Evolutionary conservation across 2,329 filamentous ascomycete genomes (phyloP).

Genomic region (Botrytis cinerea): DNA sequence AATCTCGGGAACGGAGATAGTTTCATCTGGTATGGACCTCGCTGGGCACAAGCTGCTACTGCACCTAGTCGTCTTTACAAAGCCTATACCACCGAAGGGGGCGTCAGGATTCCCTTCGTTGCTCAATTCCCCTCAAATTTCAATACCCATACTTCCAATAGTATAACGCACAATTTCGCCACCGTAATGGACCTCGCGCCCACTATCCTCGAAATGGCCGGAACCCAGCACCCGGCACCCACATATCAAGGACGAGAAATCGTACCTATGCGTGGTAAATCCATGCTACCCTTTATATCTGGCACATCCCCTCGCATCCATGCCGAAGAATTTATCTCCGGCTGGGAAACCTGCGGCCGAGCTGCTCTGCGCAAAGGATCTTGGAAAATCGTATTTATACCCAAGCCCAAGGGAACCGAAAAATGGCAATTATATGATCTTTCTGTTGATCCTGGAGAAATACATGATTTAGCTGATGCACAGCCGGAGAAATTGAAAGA

Average conservation of each 20-base stretch:
- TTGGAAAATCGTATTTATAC: constrained; percentile 43
- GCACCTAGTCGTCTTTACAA: background rate
- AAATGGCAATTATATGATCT: constrained; percentile 61
- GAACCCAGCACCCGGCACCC: background rate
- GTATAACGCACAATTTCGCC: background rate
- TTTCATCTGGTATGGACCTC: background rate
- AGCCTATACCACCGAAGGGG: background rate
- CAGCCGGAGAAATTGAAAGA: constrained; percentile 49
- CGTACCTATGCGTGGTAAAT: background rate
- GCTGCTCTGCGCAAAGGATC: background rate
- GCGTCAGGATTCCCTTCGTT: background rate
- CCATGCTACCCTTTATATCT: background rate
- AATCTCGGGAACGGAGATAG: background rate
- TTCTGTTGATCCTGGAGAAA: constrained; percentile 53
- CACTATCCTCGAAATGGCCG: background rate
- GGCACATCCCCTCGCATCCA: background rate
- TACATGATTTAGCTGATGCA: constrained; percentile 47
- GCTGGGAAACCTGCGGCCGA: background rate
- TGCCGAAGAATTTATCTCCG: background rate
- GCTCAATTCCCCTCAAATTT: background rate
- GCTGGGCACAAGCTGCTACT: background rate
- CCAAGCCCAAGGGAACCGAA: constrained; percentile 55
- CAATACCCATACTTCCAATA: background rate
- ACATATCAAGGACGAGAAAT: background rate
- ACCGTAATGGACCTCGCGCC: background rate